phyloP scores from a whole-genome alignment of 345 rosid species.

The Bruguiera sexangula region DNA sequence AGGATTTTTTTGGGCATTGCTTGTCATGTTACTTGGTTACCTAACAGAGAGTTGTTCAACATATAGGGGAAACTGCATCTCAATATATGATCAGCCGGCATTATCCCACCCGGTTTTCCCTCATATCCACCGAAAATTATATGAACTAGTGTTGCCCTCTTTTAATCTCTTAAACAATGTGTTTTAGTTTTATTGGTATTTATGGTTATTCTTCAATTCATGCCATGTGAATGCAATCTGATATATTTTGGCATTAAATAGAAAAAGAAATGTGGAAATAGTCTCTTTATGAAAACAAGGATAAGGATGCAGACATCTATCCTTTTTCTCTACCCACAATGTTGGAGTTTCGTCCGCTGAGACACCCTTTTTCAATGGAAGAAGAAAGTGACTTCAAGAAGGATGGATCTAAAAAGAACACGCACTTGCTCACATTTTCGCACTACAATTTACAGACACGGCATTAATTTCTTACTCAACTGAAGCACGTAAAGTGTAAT shows the following conservation, averaged over 20 bases:
- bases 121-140: conserved; percentile 20
- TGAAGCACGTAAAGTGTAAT: too few species aligned
- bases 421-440: too few species aligned
- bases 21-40: background rate
- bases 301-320: too few species aligned
- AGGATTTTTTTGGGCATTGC: background rate
- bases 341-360: too few species aligned
- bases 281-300: background rate
- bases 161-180: background rate
- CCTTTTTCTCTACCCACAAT: too few species aligned
- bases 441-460: too few species aligned
- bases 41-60: conserved; percentile 5
- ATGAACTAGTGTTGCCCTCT: conserved; percentile 12
- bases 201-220: background rate
- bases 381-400: too few species aligned
- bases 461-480: too few species aligned
- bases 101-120: conserved; percentile 65
- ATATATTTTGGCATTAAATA: background rate
- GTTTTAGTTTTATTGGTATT: background rate
- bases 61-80: conserved; percentile 76
- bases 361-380: too few species aligned
- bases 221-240: background rate
- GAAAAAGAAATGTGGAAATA: background rate
- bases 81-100: conserved; percentile 85
- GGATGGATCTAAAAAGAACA: too few species aligned